phyloP scores from a whole-genome alignment of 2,329 filamentous ascomycete genomes.

The Phaeosphaeria sp. region DNA sequence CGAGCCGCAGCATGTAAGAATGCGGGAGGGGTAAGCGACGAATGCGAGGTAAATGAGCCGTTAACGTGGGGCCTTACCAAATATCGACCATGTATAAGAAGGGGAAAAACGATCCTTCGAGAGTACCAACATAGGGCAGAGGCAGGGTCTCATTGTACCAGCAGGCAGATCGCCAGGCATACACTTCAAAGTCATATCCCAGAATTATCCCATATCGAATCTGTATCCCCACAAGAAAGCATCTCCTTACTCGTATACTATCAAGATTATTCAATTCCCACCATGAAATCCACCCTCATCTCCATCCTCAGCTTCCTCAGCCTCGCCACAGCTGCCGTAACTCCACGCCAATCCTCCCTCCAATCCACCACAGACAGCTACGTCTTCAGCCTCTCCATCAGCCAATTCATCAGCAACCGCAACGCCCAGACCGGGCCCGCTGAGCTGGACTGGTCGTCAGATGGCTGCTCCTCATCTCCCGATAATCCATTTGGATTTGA shows the following conservation, averaged over 20 bases:
- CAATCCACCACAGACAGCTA: conserved; percentile 52
- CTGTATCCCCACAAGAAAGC: too few relatives aligned
- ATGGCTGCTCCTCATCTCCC: conserved; percentile 45
- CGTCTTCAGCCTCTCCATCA: conserved; percentile 55
- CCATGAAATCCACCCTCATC: conserved; percentile 1
- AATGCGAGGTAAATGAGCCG: background rate
- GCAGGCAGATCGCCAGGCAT: background rate
- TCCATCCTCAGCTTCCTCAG: background rate
- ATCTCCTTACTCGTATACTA: background rate
- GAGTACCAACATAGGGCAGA: background rate
- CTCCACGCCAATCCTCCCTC: conserved; percentile 8
- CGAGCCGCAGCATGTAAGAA: background rate
- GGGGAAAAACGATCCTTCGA: background rate
- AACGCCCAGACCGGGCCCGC: conserved; percentile 51
- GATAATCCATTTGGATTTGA: conserved; percentile 45
- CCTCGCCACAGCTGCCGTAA: background rate
- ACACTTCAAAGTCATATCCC: background rate
- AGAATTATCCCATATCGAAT: too few relatives aligned
- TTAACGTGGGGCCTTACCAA: background rate
- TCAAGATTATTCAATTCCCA: background rate
- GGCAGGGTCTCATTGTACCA: background rate
- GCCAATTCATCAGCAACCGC: conserved; percentile 52
- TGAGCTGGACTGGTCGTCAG: conserved; percentile 43
- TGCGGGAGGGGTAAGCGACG: background rate
- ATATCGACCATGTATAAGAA: background rate